Conservation (phyloP, 768 basidiomycete genomes). For the Leucosporidium scottii region DNA sequence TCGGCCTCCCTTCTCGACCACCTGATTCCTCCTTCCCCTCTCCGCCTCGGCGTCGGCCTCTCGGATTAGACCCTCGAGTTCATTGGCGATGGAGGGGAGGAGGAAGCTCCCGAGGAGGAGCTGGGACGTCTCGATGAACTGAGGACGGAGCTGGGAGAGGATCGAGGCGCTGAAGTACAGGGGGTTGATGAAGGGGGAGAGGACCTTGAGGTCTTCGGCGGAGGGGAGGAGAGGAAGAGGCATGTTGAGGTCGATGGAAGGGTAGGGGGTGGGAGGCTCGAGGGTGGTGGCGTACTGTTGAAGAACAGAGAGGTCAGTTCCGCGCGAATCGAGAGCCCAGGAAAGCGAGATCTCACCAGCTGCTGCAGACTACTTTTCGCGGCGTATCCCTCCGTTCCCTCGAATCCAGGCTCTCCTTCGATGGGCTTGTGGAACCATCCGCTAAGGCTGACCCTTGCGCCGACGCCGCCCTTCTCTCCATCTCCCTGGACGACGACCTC, state of each 20-base stretch:
- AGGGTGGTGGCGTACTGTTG: conserved; percentile 47
- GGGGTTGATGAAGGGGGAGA: conserved; percentile 77
- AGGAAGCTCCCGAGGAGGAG: conserved; percentile 87
- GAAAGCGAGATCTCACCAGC: conserved; percentile 54
- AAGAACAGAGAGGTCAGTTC: conserved; percentile 22
- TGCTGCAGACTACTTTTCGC: conserved; percentile 82
- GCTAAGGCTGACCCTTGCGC: conserved; percentile 75
- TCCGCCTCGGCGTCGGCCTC: conserved; percentile 54
- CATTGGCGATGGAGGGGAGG: conserved; percentile 56
- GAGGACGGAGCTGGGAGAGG: conserved; percentile 65
- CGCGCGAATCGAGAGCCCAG: no score
- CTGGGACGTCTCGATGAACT: conserved; percentile 79
- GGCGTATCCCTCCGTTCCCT: conserved; percentile 47
- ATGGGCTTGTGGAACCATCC: conserved; percentile 96
- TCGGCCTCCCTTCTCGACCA: conserved; percentile 48
- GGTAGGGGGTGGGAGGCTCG: conserved; percentile 21
- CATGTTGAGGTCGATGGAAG: conserved; percentile 29
- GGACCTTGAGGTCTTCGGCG: conserved; percentile 59
- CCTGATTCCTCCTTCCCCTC: conserved; percentile 23
- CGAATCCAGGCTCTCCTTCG: conserved; percentile 81
- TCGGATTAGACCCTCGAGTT: conserved; percentile 60
- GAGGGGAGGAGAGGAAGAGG: conserved; percentile 50
- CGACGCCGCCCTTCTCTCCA: conserved; percentile 52
- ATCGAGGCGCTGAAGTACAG: conserved; percentile 79
- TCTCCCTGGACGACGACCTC: conserved; percentile 67